phyloP scores from a whole-genome alignment of 2,329 filamentous ascomycete species.

The Phyllosticta paracitricarpa region DNA sequence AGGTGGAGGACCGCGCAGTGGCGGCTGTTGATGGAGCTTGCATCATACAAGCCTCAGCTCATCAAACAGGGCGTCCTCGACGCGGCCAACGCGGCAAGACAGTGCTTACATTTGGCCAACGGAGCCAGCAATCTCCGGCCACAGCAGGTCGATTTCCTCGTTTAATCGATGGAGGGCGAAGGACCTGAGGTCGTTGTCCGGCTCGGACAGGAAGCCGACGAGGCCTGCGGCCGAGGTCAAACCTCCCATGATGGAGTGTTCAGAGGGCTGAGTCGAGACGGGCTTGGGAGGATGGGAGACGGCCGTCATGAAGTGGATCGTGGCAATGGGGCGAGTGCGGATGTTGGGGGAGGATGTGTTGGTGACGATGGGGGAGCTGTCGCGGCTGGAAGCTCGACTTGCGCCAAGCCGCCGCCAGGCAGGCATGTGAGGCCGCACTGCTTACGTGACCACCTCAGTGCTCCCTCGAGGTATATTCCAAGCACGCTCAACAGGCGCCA shows the following conservation, averaged over 20 bases:
- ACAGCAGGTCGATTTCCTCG: conserved; percentile 91
- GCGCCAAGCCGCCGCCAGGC: not conserved
- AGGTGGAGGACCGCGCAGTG: not conserved
- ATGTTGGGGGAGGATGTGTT: conserved; percentile 4
- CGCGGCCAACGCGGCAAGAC: not conserved
- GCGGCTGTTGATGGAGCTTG: conserved; percentile 12
- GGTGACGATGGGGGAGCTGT: conserved; percentile 10
- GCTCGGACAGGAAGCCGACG: conserved; percentile 88
- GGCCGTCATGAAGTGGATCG: conserved; percentile 5
- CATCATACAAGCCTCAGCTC: conserved; percentile 1
- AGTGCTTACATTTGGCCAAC: conserved; percentile 78
- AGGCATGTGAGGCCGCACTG: not conserved
- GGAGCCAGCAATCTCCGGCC: conserved; percentile 91
- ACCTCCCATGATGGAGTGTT: conserved; percentile 59
- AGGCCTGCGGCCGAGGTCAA: conserved; percentile 90
- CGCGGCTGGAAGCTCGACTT: conserved; percentile 1
- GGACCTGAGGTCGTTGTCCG: conserved; percentile 85
- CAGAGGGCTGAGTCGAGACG: conserved; percentile 1
- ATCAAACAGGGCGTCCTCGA: not conserved
- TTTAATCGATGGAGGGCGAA: conserved; percentile 94
- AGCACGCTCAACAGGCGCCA: not conserved
- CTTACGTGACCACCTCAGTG: not conserved
- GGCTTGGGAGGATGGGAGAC: conserved; percentile 3
- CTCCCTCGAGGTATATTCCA: not conserved
- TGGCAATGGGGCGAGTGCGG: not conserved